These are phyloP conservation scores for Osmanthus fragrans DNA, from an alignment of 257 asterid species.

Conservation along the genomic window DNA sequence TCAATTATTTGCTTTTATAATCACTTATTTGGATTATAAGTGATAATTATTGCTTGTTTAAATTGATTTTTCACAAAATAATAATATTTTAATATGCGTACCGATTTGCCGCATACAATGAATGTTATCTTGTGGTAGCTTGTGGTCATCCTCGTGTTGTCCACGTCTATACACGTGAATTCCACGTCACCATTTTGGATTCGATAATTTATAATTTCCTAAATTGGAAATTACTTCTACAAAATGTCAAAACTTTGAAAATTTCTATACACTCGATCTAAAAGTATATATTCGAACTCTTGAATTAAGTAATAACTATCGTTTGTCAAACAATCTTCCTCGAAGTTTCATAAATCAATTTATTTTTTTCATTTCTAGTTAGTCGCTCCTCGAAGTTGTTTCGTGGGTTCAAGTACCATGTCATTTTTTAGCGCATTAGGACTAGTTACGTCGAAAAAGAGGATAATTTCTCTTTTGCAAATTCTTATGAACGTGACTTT, in stretches of 20 bases:
- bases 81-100: neutral
- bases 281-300: no score
- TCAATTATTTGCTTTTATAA: neutral
- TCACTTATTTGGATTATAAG: neutral
- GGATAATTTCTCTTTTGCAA: no score
- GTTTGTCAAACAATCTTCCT: no score
- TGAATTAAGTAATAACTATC: no score
- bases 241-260: neutral
- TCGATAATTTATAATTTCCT: neutral
- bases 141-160: neutral
- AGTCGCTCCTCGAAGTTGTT: no score
- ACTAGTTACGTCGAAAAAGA: no score
- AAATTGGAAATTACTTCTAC: neutral
- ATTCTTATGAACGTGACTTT: no score
- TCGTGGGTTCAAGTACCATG: no score
- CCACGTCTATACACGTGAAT: conserved; percentile 8
- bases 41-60: neutral
- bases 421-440: no score
- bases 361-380: no score
- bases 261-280: no score
- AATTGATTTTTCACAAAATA: neutral
- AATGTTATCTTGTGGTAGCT: neutral
- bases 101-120: conserved; percentile 21
- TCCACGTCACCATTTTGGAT: conserved; percentile 11
- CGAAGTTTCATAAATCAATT: no score